Base-by-base conservation (phyloP, 2,329 filamentous ascomycete species). In the Pseudogymnoascus sp. region DNA sequence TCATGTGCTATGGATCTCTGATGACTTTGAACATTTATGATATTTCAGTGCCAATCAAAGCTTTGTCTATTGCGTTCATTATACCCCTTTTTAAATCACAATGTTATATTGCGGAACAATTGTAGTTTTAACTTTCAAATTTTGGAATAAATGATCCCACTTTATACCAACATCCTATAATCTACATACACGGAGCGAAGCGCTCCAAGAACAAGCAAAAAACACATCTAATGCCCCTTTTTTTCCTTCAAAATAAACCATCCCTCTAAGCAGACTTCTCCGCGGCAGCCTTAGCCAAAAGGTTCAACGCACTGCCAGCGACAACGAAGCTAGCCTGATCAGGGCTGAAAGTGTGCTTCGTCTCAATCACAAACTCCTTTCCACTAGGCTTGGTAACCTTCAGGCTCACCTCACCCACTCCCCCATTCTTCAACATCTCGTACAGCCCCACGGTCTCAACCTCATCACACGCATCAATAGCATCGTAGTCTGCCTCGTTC, bases 291-390 rank as follows among this genome's bases (percentile, higher is more conserved):
- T 88, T 88, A 53, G 92, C 89, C 70, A 99, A 77, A 75, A 97
- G 73, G 77, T 99, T 99, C 77, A 99, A 76, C 44, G 94, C 94
- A 75, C 91, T 96, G 2, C 94, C 94, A 0, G 94, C 94, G 60
- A 99, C 80, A 67, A 99, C 91, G 73, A 97, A 99, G 0, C 83
- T 86, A 65, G 90, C 90, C 80, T 99, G 94, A 74, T 97, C 94
- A 77, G 88, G 84, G 73, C 86, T 95, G 66, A 99, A 82, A 11
- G 90, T 91, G 74, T 97, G 93, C 77, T 86, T 90, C n/a, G 92
- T 92, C 59, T 85, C 83, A 64, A 99, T 83, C 40, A 83, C 74
- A 59, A 90, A 75, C 74, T 85, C 83, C 73, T 88, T 84, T 7
- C 89, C 90, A 31, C 77, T 67, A 70, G 79, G 79, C 77, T 85